Evolutionary conservation across 805 yeast genomes (phyloP), one percentile per base, ranked within the genome.

Genomic region (Yamadazyma philogaea): DNA sequence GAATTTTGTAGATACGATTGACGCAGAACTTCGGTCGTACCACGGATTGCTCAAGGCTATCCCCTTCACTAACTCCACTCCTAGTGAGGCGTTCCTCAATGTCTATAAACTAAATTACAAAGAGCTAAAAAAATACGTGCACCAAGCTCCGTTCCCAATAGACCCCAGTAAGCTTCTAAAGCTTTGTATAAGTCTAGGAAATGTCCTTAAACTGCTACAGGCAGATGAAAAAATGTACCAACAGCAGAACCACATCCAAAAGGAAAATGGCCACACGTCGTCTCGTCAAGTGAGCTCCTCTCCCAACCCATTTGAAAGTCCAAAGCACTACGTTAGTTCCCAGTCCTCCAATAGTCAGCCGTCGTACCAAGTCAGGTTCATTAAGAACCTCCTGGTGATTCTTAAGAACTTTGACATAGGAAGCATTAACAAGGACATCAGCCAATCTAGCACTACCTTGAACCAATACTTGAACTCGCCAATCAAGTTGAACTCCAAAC

Each of bases 361-460:
- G 8, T 39, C 52, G 2, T 55, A 63, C 46, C 68, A 68, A 44
- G 47, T 61, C 34, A 60, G 60, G 41, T 68, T 70, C 44, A 54
- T 63, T 18, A 59, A 52, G 40, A 66, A 66, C 52, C 51, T 69
- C 31, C 48, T 56, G 26, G 50, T 47, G 17, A 53, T 70, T 7
- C 52, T 70, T 39, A 68, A 68, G 48, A 70, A 60, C 51, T 70
- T 68, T 44, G 74, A 70, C 43, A 60, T 70, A 16, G 74, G 72
- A 3, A 30, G 30, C 41, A 39, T 34, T n/a, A 19, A 22, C 7
- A 45, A 37, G 34, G 45, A 46, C n/a, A 30, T 35, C 20, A 21
- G 34, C 6, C 36, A 38, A 30, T 34, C 42, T 10, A 35, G 43
- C 11, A 34, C 50, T 4, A 49, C 53, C 1, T 30, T 49, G 14